These are phyloP conservation scores for Setaria italica DNA, from an alignment of 202 grass and related monocot genomes.

Conservation along the genomic window DNA sequence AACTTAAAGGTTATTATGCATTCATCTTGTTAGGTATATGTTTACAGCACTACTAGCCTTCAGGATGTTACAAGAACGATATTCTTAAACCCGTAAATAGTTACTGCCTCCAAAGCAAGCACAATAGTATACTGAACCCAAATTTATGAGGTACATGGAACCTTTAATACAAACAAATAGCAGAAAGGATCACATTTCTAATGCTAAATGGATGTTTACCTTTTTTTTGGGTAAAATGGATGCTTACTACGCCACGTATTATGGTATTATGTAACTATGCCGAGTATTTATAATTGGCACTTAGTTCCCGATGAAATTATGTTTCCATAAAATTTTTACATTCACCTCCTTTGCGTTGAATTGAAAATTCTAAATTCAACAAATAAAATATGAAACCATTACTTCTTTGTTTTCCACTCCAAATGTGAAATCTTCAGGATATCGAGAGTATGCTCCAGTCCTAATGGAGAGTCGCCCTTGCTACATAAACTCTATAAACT, in stretches of 20 bases:
- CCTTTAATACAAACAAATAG: conserved; percentile 1
- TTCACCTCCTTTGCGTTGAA: not conserved
- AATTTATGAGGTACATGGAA: not conserved
- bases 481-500: not conserved
- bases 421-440: not conserved
- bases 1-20: not conserved
- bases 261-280: not conserved
- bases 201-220: not conserved
- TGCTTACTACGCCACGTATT: not conserved
- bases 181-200: not conserved
- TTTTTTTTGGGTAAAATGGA: not conserved
- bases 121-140: not conserved
- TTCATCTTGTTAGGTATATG: not conserved
- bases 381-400: not conserved
- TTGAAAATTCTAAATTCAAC: not conserved
- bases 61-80: not conserved
- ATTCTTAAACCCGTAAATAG: not conserved
- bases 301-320: not conserved
- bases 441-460: not conserved
- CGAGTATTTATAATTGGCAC: not conserved
- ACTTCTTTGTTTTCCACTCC: not conserved
- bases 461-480: not conserved
- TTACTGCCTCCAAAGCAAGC: not conserved
- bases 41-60: not conserved
- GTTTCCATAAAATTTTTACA: not conserved